Evolutionary conservation across 805 yeast species (phyloP), one percentile per base, ranked within the genome.

Genomic region (Dipodascopsis tothii): DNA sequence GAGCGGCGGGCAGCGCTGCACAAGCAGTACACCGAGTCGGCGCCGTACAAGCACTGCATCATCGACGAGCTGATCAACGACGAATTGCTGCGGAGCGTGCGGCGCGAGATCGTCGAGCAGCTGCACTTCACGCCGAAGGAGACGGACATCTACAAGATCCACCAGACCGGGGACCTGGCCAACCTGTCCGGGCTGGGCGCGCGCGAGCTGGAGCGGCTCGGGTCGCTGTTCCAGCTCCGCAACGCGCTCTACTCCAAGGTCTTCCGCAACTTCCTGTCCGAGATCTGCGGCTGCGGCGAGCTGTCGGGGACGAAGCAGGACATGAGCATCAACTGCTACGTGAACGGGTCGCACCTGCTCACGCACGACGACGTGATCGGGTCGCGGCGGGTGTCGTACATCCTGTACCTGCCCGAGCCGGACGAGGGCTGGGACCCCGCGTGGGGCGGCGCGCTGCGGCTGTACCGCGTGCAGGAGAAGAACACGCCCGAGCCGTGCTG

Each of bases 331-430:
- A 90, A 92, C 60, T 80, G 94, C 2, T 92, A 92, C 62, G 81
- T 82, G 39, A 84, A 85, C 56, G 94, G 96, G 1, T 92, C 97
- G 59, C 99, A 92, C 65, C 68, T 92, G 45, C 69, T 92, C 50
- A 86, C 95, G 3, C 99, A 92, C 61, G 99, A 92, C 65, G 99
- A 92, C 62, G 98, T 92, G 25, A 92, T 92, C 60, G 98, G 97
- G 1, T 80, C 95, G 1, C 72, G 99, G 60, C 71, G 96, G 46
- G 88, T 92, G 23, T 84, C 95, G 55, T 92, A 88, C 59, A 94
- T 94, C 51, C 68, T 94, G 40, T 92, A 92, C 61, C 66, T 92
- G 61, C 95, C 96, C 0, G 95, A 88, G 36, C 96, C 97, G 1
- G 92, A 84, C 50, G 78, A 79, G 46, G 54, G 52, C 6, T 92